These are phyloP conservation scores for Fraxinus excelsior DNA, from an alignment of 257 asterid species.

Conservation along the genomic window DNA sequence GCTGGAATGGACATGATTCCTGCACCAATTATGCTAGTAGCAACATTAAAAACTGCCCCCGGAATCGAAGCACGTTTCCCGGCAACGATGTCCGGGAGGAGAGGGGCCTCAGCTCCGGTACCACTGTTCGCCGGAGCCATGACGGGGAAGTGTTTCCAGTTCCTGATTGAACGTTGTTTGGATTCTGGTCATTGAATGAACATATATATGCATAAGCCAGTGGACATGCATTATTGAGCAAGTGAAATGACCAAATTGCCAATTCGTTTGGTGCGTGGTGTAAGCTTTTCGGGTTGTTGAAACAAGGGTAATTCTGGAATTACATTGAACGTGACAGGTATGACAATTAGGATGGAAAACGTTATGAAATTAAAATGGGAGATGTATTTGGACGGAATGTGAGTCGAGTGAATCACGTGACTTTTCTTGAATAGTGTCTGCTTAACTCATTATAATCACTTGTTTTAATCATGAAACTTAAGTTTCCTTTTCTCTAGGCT, in stretches of 20 bases:
- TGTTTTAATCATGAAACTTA: neutral
- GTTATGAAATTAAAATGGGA: neutral
- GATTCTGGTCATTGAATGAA: neutral
- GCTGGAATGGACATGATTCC: conserved; percentile 99
- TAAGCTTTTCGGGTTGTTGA: neutral
- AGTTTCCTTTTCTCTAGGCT: no score
- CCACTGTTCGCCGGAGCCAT: conserved; percentile 60
- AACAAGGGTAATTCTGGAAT: conserved; percentile 30
- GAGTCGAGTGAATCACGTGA: conserved; percentile 33
- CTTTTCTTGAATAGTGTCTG: neutral
- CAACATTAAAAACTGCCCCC: conserved; percentile 86
- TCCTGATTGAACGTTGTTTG: neutral
- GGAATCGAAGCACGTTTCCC: conserved; percentile 42
- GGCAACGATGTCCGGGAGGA: conserved; percentile 41
- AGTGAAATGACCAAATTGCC: conserved; percentile 27
- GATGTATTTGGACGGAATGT: conserved; percentile 49
- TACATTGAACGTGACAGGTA: conserved; percentile 20
- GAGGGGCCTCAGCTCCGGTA: conserved; percentile 59
- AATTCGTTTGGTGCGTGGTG: neutral
- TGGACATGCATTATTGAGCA: conserved; percentile 24
- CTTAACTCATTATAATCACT: neutral
- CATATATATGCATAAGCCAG: neutral
- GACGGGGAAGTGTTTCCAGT: conserved; percentile 6
- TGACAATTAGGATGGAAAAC: conserved; percentile 12
- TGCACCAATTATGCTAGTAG: conserved; percentile 93